phyloP scores from a whole-genome alignment of 495 filamentous ascomycete genomes.

The Trichoderma asperelloides region DNA sequence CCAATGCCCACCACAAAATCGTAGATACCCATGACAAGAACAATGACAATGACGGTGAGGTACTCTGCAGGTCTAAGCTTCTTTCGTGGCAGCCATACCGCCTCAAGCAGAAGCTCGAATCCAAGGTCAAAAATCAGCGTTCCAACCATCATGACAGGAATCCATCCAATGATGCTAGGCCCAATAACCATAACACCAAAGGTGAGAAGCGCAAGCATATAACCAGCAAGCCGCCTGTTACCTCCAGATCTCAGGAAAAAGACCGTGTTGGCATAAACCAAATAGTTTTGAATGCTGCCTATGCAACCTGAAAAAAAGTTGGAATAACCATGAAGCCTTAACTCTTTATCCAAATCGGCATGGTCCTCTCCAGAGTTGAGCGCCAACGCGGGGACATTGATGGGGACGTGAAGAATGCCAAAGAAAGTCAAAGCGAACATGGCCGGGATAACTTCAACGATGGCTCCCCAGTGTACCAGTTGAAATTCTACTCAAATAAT shows the following conservation, averaged over 20 bases:
- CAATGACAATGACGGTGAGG: conserved; percentile 84
- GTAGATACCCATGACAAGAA: conserved; percentile 89
- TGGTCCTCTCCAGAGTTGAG: conserved; percentile 87
- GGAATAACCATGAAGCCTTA: conserved; percentile 86
- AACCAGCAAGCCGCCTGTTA: conserved; percentile 71
- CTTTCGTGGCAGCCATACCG: conserved; percentile 77
- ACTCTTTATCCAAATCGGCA: conserved; percentile 79
- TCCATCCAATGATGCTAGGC: conserved; percentile 80
- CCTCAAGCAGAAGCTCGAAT: conserved; percentile 81
- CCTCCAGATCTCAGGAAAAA: conserved; percentile 90
- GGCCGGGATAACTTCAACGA: conserved; percentile 73
- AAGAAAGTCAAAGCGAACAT: conserved; percentile 99
- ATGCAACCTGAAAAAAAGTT: conserved; percentile 79
- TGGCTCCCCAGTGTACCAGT: conserved; percentile 68
- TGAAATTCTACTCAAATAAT: conserved; percentile 51
- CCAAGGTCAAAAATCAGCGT: conserved; percentile 89
- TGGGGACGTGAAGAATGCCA: conserved; percentile 91
- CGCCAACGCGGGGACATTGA: conserved; percentile 89
- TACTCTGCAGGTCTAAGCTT: conserved; percentile 82
- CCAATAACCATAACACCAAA: conserved; percentile 74
- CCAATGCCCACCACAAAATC: conserved; percentile 94
- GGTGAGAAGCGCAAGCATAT: conserved; percentile 77
- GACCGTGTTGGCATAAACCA: conserved; percentile 94
- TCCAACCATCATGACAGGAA: conserved; percentile 94
- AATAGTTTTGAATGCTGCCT: conserved; percentile 95